phyloP scores from a whole-genome alignment of 2,329 filamentous ascomycete genomes.

The Aspergillus calidoustus region DNA sequence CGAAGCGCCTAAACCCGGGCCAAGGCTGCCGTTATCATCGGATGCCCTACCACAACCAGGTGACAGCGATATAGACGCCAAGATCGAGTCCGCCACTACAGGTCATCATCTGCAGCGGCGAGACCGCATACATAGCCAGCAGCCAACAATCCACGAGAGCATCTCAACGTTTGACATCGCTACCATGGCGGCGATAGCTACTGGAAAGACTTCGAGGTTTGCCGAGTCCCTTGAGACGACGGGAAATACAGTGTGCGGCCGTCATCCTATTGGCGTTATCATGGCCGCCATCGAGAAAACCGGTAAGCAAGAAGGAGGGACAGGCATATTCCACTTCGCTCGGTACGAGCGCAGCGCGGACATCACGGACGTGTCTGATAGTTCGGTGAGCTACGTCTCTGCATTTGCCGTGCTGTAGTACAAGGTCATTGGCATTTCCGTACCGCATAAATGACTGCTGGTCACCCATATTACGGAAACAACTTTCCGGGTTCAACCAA shows the following conservation, averaged over 20 bases:
- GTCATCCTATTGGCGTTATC: conserved; percentile 90
- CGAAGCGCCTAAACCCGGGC: conserved; percentile 45
- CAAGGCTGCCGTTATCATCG: conserved; percentile 44
- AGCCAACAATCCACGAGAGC: conserved; percentile 75
- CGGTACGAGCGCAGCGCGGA: conserved; percentile 86
- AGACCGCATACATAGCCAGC: conserved; percentile 38
- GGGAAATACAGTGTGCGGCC: conserved; percentile 88
- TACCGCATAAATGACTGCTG: not conserved
- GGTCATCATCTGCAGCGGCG: conserved; percentile 36
- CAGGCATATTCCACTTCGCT: conserved; percentile 73
- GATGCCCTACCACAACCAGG: conserved; percentile 48
- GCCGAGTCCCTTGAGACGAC: conserved; percentile 71
- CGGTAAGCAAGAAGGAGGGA: conserved; percentile 42
- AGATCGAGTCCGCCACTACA: conserved; percentile 34
- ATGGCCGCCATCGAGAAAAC: conserved; percentile 84
- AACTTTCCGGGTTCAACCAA: not conserved
- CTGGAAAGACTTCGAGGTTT: conserved; percentile 73
- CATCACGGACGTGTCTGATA: conserved; percentile 69
- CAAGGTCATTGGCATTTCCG: not conserved
- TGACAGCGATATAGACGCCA: conserved; percentile 31
- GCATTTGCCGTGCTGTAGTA: conserved; percentile 76
- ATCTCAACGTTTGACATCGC: conserved; percentile 79
- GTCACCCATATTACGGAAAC: not conserved
- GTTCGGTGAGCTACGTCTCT: conserved; percentile 93
- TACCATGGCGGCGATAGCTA: conserved; percentile 83